Evolutionary conservation across 306 rosid genomes (phyloP).

Genomic region (Cicer chorassanicum): DNA sequence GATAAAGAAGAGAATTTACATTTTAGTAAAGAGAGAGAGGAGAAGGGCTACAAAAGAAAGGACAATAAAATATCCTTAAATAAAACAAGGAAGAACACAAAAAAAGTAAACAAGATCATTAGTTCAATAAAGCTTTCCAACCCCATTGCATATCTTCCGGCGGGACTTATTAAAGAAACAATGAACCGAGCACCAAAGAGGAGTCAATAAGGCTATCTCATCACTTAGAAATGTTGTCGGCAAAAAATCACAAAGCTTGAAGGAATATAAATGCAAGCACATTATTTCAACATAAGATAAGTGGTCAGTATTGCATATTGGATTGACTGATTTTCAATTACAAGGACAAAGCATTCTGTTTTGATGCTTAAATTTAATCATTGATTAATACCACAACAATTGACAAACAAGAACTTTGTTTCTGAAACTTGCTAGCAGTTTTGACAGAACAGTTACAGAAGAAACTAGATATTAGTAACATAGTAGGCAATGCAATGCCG

Average conservation of each 20-base stretch:
- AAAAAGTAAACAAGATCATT: slow-evolving; percentile 3
- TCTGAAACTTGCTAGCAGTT: slow-evolving; percentile 24
- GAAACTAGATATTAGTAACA: slow-evolving; percentile 5
- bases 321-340: slow-evolving; percentile 14
- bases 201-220: background rate
- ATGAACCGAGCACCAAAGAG: slow-evolving; percentile 26
- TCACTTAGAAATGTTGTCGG: slow-evolving; percentile 22
- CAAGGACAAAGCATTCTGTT: slow-evolving; percentile 32
- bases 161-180: slow-evolving; percentile 21
- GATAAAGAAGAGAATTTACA: slow-evolving; percentile 32
- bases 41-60: slow-evolving; percentile 13
- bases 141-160: background rate
- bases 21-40: slow-evolving; percentile 14
- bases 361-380: background rate
- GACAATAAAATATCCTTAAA: background rate
- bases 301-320: slow-evolving; percentile 19
- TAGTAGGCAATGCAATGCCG: slow-evolving; percentile 6
- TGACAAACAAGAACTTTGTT: slow-evolving; percentile 11
- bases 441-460: slow-evolving; percentile 21
- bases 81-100: slow-evolving; percentile 14
- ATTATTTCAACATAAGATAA: slow-evolving; percentile 14
- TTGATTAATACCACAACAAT: slow-evolving; percentile 7
- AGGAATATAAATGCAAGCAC: slow-evolving; percentile 23
- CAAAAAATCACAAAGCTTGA: slow-evolving; percentile 2
- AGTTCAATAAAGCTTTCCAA: slow-evolving; percentile 23